Evolutionary conservation across 345 rosid species (phyloP).

Genomic region (Hypericum perforatum): DNA sequence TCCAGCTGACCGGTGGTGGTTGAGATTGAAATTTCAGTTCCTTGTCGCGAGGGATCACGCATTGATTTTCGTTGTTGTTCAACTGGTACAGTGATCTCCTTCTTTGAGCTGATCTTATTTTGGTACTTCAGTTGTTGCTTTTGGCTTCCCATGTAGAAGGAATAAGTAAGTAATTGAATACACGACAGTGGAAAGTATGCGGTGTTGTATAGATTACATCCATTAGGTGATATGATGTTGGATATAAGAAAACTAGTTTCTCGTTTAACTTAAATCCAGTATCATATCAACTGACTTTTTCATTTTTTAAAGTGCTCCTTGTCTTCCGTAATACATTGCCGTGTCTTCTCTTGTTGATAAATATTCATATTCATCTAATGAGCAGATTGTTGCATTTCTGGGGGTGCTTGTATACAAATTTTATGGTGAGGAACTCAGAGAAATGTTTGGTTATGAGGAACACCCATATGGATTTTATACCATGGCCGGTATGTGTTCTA

Average conservation of each 20-base stretch:
- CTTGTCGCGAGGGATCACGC: slow-evolving; percentile 96
- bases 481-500: slow-evolving; percentile 60
- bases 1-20: slow-evolving; percentile 98
- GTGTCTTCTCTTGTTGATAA: neutral
- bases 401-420: slow-evolving; percentile 91
- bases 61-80: slow-evolving; percentile 80
- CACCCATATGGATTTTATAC: slow-evolving; percentile 97
- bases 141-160: neutral
- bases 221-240: too few relatives aligned
- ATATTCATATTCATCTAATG: slow-evolving; percentile 6
- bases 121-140: neutral
- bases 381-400: slow-evolving; percentile 86
- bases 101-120: neutral
- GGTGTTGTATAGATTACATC: too few relatives aligned
- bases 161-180: too few relatives aligned
- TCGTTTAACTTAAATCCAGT: too few relatives aligned
- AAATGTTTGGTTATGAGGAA: slow-evolving; percentile 96
- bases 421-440: slow-evolving; percentile 88
- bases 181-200: too few relatives aligned
- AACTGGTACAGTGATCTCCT: slow-evolving; percentile 54
- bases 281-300: too few relatives aligned
- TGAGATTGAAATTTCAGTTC: slow-evolving; percentile 94
- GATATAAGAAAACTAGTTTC: too few relatives aligned
- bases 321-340: too few relatives aligned
- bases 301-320: too few relatives aligned